Base-by-base conservation (phyloP, 108 stramenopile genomes). In the Schizochytrium sp. region DNA sequence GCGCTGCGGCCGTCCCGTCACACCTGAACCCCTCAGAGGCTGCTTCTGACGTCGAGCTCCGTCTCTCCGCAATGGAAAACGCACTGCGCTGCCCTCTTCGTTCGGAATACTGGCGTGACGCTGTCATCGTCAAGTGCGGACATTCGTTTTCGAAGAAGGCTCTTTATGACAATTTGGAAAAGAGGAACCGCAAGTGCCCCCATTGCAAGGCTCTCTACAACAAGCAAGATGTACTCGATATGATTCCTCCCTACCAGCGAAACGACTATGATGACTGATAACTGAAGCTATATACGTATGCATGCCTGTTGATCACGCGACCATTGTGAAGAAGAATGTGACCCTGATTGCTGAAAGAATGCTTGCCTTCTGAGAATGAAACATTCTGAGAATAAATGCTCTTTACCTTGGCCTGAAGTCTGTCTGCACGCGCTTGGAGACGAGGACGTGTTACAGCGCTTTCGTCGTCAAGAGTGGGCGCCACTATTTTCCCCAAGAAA, bases 221-320 rank as follows among this genome's bases (percentile, higher is more conserved):
- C 76, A 83, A 83, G 23, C 6, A 10, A 3, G 76, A 83, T 23
- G 51, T 83, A 1, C 23, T 47, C 18, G 76, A 83, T 18, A 69
- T 69, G 63, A 83, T 83, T 0, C 51, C 45, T 55, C 76, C 51
- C 25, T 83, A 83, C 48, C 76, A 83, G 76, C 19, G 28, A 23
- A 83, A 83, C 76, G 76, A 83, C 48, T 83, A 83, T 23, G 76
- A 83, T 28, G 76, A 83, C 51, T 83, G 76, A 83, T 34, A 23
- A 25, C 48, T 28, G n/a, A 25, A 47, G 8, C 19, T 69, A 34
- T 28, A 28, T 41, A n/a, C 63, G 34, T 34, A 34, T 34, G 34
- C 34, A 34, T 34, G 34, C 0, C 34, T 34, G 34, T 34, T 34
- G 34, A 34, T 34, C 34, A 34, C 34, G 34, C 34, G 34, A 0